Percentiles rank a stretch among this genome's conserved stretches.
Conservation (phyloP, 441 rosid genomes). For the Geranium incanum region DNA sequence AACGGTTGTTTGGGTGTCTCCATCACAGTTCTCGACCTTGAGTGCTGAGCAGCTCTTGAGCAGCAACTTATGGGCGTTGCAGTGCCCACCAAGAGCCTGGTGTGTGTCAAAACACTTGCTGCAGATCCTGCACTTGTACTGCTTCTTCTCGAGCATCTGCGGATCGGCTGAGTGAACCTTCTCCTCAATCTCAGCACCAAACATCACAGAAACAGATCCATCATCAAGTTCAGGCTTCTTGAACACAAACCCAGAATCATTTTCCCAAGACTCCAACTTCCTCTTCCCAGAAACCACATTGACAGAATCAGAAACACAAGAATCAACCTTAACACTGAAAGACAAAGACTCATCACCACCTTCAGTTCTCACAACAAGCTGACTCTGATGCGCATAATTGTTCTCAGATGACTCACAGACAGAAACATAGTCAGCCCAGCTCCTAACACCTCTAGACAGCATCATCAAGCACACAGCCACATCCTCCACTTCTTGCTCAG, state of each 20-base stretch:
- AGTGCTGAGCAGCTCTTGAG: slow-evolving; percentile 14
- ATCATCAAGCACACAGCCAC: slow-evolving; percentile 53
- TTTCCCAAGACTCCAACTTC: neutral
- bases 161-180: slow-evolving; percentile 11
- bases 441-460: slow-evolving; percentile 37
- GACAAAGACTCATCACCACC: neutral
- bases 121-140: slow-evolving; percentile 45
- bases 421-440: slow-evolving; percentile 21
- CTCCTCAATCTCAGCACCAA: neutral
- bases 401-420: slow-evolving; percentile 13
- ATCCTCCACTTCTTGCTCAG: slow-evolving; percentile 40
- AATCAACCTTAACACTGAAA: neutral
- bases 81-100: slow-evolving; percentile 70
- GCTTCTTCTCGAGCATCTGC: slow-evolving; percentile 14
- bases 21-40: slow-evolving; percentile 22
- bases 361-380: neutral
- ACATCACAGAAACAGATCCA: slow-evolving; percentile 10
- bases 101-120: slow-evolving; percentile 36
- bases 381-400: neutral
- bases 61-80: slow-evolving; percentile 37
- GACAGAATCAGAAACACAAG: neutral
- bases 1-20: slow-evolving; percentile 14
- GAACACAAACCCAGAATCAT: slow-evolving; percentile 5
- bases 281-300: neutral
- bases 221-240: slow-evolving; percentile 17